These are phyloP conservation scores for Clonostachys rhizophaga DNA, from an alignment of 2,329 filamentous ascomycete genomes.

Conservation along the genomic window DNA sequence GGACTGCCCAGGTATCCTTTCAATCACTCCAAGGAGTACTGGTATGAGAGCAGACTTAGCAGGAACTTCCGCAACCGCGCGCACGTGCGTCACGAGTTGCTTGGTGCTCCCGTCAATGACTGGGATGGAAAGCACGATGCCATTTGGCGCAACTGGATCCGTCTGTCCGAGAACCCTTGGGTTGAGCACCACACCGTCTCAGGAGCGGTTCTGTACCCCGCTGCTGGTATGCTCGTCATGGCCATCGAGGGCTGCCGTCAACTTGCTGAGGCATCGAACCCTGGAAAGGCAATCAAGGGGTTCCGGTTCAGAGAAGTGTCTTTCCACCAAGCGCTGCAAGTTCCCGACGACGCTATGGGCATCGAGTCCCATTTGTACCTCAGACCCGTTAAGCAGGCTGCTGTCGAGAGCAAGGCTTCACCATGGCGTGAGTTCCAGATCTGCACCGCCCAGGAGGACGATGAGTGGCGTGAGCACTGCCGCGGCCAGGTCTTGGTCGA, in stretches of 20 bases:
- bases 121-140: background rate
- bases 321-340: background rate
- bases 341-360: slow-evolving; percentile 1
- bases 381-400: background rate
- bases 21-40: slow-evolving; percentile 24
- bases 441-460: slow-evolving; percentile 2
- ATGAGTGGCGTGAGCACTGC: slow-evolving; percentile 2
- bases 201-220: slow-evolving; percentile 19
- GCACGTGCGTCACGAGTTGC: slow-evolving; percentile 27
- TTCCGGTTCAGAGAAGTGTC: background rate
- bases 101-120: slow-evolving; percentile 19
- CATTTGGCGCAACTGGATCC: slow-evolving; percentile 10
- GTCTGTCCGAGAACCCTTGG: slow-evolving; percentile 20
- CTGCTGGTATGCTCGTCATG: slow-evolving; percentile 19
- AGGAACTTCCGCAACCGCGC: slow-evolving; percentile 17
- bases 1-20: slow-evolving; percentile 27
- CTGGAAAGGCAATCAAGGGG: background rate
- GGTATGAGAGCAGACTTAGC: slow-evolving; percentile 19
- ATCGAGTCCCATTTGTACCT: background rate
- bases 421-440: slow-evolving; percentile 3
- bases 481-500: too few relatives aligned
- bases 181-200: slow-evolving; percentile 20
- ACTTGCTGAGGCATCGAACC: slow-evolving; percentile 2
- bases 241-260: slow-evolving; percentile 17
- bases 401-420: background rate